Percentiles rank a stretch among this genome's conserved stretches.
phyloP scores from a whole-genome alignment of 169 alveolate genomes.

The Plasmodium vivax region DNA sequence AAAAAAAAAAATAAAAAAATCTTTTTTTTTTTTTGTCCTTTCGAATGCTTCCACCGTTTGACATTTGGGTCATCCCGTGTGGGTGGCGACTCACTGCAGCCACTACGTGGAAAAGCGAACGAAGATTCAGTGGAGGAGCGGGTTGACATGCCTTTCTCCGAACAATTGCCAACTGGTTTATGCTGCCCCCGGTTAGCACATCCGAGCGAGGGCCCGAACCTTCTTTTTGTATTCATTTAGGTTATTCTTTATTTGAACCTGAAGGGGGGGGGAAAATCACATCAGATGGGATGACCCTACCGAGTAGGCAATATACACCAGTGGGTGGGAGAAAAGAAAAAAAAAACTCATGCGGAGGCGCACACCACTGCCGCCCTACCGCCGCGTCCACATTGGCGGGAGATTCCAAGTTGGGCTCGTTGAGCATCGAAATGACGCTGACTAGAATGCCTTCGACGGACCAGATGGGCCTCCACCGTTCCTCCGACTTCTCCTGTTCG shows the following conservation, averaged over 20 bases:
- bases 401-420: slow-evolving; percentile 96
- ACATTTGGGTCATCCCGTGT: not conserved
- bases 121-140: not conserved
- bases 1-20: not conserved
- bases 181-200: slow-evolving; percentile 34
- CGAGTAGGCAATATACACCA: not conserved
- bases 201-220: slow-evolving; percentile 89
- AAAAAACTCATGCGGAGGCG: not conserved
- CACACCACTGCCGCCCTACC: slow-evolving; percentile 34
- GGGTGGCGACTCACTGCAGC: not conserved
- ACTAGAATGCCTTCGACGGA: slow-evolving; percentile 96
- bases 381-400: slow-evolving; percentile 98
- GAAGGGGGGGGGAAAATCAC: not conserved
- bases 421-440: slow-evolving; percentile 96
- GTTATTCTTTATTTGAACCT: slow-evolving; percentile 87
- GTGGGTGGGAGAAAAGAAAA: not conserved
- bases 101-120: not conserved
- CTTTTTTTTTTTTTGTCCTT: not conserved
- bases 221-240: slow-evolving; percentile 89
- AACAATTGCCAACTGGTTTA: not conserved
- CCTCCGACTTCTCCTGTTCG: slow-evolving; percentile 97
- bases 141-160: not conserved
- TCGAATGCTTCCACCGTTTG: not conserved
- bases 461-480: slow-evolving; percentile 98
- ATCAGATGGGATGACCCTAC: not conserved